Conservation (phyloP, 768 basidiomycete genomes). For the Candolleomyces efflorescens region DNA sequence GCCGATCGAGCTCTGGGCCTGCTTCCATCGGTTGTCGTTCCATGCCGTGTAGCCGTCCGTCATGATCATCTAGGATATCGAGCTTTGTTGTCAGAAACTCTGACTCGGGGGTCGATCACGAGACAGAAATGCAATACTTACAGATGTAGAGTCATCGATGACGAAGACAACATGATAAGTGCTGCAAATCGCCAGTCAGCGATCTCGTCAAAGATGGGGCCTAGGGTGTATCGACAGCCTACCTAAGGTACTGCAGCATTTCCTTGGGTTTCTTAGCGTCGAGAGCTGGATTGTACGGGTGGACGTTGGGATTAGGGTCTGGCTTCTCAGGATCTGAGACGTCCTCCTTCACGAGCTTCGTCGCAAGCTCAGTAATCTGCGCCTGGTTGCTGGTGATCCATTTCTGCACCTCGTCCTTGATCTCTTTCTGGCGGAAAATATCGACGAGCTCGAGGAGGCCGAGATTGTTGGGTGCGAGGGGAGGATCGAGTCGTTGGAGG, state of each 20-base stretch:
- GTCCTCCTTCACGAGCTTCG: not conserved
- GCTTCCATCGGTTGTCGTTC: slow-evolving; percentile 16
- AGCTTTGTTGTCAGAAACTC: not conserved
- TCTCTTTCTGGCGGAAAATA: not conserved
- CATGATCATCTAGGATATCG: slow-evolving; percentile 14
- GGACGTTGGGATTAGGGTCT: not conserved
- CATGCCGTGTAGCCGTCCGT: slow-evolving; percentile 2
- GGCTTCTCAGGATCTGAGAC: not conserved
- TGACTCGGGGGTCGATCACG: not conserved
- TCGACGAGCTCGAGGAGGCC: not conserved
- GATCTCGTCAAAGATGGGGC: not conserved
- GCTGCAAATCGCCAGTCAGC: slow-evolving; percentile 10
- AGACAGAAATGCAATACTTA: slow-evolving; percentile 9
- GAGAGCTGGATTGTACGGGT: slow-evolving; percentile 10
- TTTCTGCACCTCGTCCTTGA: not conserved
- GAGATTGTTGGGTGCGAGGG: not conserved
- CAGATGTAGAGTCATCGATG: slow-evolving; percentile 27
- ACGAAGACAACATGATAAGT: slow-evolving; percentile 24
- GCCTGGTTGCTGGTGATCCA: not conserved
- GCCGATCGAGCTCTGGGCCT: slow-evolving; percentile 21
- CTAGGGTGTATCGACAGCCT: not conserved
- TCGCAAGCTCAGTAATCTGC: not conserved
- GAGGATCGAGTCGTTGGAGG: not conserved
- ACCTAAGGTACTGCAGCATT: slow-evolving; percentile 12
- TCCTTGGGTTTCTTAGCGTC: slow-evolving; percentile 6